Conservation (phyloP, 495 filamentous ascomycete genomes). For the Penicillium lividum region DNA sequence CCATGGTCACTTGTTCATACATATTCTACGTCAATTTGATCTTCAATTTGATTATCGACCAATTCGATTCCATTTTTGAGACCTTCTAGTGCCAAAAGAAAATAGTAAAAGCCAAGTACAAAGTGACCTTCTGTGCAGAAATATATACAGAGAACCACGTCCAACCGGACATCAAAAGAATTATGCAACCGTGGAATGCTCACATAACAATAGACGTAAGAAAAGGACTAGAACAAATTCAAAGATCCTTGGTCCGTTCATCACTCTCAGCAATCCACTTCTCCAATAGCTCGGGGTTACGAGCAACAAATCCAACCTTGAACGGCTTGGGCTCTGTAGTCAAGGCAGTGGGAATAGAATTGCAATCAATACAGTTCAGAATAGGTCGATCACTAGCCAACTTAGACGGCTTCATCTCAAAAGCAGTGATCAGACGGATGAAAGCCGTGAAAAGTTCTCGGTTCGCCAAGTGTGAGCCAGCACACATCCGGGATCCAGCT, state of each 20-base stretch:
- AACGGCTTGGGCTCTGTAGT: constrained; percentile 74
- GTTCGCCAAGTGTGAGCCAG: constrained; percentile 69
- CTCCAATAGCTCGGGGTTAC: constrained; percentile 45
- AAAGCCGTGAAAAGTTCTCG: constrained; percentile 69
- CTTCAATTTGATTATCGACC: too few relatives aligned
- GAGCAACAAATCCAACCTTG: constrained; percentile 54
- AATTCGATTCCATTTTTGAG: background rate
- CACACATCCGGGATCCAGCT: constrained; percentile 70
- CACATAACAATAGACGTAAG: background rate
- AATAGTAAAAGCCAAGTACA: background rate
- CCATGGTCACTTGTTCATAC: too few relatives aligned
- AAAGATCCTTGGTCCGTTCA: constrained; percentile 58
- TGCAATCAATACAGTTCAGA: constrained; percentile 62
- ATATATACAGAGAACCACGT: background rate
- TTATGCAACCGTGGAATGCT: background rate
- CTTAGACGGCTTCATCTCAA: constrained; percentile 50
- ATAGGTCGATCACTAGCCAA: constrained; percentile 51
- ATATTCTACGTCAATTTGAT: too few relatives aligned
- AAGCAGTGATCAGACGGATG: constrained; percentile 66
- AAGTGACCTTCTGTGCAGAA: background rate
- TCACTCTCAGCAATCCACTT: constrained; percentile 58
- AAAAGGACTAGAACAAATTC: background rate
- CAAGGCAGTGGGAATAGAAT: constrained; percentile 62
- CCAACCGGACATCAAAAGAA: background rate
- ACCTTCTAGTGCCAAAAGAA: background rate